Evolutionary conservation across 352 stramenopile genomes (phyloP), one percentile per base, ranked within the genome.

Genomic region (Phytophthora pluvialis): DNA sequence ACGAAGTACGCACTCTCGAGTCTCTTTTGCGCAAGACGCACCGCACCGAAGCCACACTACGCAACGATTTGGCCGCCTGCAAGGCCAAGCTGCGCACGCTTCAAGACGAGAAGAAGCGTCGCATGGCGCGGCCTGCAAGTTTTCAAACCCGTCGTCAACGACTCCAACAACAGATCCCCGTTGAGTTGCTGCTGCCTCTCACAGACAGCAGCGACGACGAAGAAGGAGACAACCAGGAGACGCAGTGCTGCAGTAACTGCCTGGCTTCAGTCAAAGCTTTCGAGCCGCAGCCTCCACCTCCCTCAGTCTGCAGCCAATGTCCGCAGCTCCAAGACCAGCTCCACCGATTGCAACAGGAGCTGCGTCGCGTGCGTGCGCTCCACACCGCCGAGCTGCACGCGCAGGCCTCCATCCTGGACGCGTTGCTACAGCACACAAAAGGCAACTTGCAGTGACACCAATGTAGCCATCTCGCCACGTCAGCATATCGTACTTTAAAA

Each of bases 301-400:
- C 16, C 2, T 52, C 31, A 58, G 32, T 18, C 12, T 80, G 73
- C 38, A 43, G 10, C 12, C 53, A 75, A 3, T 80, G 73, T 43
- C 33, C n/a, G 1, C 21, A 28, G 1, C 53, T 83, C 25, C 47
- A 74, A 42, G n/a, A 58, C 1, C 64, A 75, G 4, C 26, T 82
- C 0, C 43, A 36, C 0, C 45, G 67, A 33, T 56, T 70, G 9
- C 61, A 66, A 16, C 44, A 70, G 15, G 60, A 81, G 44, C 45
- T 86, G 3, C 31, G 38, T 28, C 68, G 67, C 18, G 26, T 80
- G 5, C 65, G 73, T 2, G 44, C 44, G 1, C 73, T 79, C 7
- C 77, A 86, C 32, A 51, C 43, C 1, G 49, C 26, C n/a, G 77
- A 86, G 10, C 49, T 86, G 3, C 59, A 78, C 26, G 68, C 76